Evolutionary conservation across 176 grass and related monocot genomes (phyloP).

Genomic region (Thalia dealbata): DNA sequence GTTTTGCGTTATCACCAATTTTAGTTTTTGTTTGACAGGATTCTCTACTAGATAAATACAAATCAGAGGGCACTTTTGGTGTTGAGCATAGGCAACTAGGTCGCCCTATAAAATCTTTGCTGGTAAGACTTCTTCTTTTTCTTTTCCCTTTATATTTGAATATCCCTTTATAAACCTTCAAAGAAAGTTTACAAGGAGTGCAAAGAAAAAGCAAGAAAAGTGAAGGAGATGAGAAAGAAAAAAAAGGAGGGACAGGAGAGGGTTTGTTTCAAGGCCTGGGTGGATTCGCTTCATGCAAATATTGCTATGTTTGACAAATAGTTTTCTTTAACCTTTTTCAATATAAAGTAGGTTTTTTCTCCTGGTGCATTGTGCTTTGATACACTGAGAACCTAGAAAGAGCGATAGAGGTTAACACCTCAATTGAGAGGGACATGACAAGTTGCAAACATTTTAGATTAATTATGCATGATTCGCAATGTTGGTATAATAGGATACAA

Average conservation of each 20-base stretch:
- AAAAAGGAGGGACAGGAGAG: too few species aligned
- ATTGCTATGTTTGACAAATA: background rate
- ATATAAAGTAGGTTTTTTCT: too few species aligned
- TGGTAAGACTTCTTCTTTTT: slow-evolving; percentile 60
- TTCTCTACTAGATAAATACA: slow-evolving; percentile 72
- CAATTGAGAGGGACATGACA: too few species aligned
- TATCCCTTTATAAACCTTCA: background rate
- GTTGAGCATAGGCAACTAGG: slow-evolving; percentile 66
- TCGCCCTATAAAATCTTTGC: slow-evolving; percentile 71
- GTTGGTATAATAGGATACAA: too few species aligned
- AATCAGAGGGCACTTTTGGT: slow-evolving; percentile 69
- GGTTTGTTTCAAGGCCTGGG: background rate
- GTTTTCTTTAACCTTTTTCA: too few species aligned
- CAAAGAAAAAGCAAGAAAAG: too few species aligned
- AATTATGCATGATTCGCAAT: too few species aligned
- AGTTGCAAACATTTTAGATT: too few species aligned
- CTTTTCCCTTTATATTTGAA: background rate
- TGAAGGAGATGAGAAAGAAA: too few species aligned
- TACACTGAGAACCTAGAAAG: too few species aligned
- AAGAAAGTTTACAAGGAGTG: background rate
- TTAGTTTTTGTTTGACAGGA: slow-evolving; percentile 39
- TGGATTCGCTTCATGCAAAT: background rate
- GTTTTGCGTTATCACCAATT: background rate
- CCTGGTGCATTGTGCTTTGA: too few species aligned
- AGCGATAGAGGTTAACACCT: too few species aligned